Base-by-base conservation (phyloP, 2,329 filamentous ascomycete species). In the Verticillium nonalfalfae region DNA sequence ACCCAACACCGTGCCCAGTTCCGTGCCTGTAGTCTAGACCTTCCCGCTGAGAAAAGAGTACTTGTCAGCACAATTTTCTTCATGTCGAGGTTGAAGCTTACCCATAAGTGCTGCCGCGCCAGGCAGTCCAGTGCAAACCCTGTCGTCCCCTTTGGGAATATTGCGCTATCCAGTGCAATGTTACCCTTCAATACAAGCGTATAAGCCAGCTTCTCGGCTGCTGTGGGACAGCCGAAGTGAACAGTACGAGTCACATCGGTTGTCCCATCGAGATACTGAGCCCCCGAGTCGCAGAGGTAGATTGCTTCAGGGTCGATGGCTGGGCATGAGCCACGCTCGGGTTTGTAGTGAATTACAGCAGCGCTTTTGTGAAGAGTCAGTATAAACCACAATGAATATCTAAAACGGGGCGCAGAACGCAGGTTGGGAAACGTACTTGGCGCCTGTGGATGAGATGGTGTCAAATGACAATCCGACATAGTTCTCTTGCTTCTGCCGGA, bases 11-110 rank as follows among this genome's bases (percentile, higher is more conserved):
- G 72, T 99, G 95, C 10, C 95, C 95, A 4, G 95, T 99, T 61
- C 95, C 95, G 73, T 99, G 95, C 40, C 95, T 87, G 75, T 97
- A 99, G 73, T 99, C 95, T 13, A 99, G 81, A 0, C 95, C 95
- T 70, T 94, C 84, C 71, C 81, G 79, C 82, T 85, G 62, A 52
- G 66, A 50, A 34, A 3, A 15, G 35, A 13, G 10, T 26, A 4
- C n/a, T 52, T 7, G 55, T 72, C 61, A 75, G 69, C 56, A 10
- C 7, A 9, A 38, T 26, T 11, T 61, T 52, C 45, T n/a, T 38
- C 57, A 18, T 45, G 1, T 50, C 4, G 21, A 21, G 39, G 2
- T 4, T 34, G 54, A 9, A 10, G 68, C 81, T 72, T 78, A 91
- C 90, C 95, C 95, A 99, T 63, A 99, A 82, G 70, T 91, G 90